Evolutionary conservation across 352 stramenopile genomes (phyloP).

Genomic region (Globisporangium splendens): DNA sequence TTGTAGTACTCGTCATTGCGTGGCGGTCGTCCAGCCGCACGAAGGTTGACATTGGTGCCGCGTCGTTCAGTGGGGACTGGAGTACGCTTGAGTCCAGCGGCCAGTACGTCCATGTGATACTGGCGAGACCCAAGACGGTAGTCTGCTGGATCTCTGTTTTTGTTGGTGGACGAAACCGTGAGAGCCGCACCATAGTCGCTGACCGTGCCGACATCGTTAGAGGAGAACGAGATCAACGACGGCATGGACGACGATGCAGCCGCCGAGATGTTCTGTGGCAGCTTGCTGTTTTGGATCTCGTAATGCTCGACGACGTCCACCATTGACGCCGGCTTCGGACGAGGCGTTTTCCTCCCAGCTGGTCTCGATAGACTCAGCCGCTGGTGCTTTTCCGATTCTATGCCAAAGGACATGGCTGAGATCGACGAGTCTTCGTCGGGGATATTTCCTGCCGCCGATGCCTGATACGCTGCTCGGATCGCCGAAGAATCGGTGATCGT

Average conservation of each 20-base stretch:
- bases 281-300: slow-evolving; percentile 24
- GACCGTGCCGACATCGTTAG: slow-evolving; percentile 32
- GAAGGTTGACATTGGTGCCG: slow-evolving; percentile 8
- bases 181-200: slow-evolving; percentile 20
- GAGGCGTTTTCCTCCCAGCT: slow-evolving; percentile 4
- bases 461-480: slow-evolving; percentile 25
- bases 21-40: slow-evolving; percentile 19
- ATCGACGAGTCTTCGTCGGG: slow-evolving; percentile 50
- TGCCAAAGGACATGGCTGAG: slow-evolving; percentile 51
- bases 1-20: slow-evolving; percentile 76
- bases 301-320: slow-evolving; percentile 64
- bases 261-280: slow-evolving; percentile 19
- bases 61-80: slow-evolving; percentile 14
- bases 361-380: slow-evolving; percentile 41
- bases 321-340: slow-evolving; percentile 28
- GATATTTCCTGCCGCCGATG: slow-evolving; percentile 39
- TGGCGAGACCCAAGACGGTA: slow-evolving; percentile 14
- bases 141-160: background rate
- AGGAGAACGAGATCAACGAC: slow-evolving; percentile 50
- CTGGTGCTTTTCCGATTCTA: slow-evolving; percentile 68
- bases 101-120: slow-evolving; percentile 14
- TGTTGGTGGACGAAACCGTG: slow-evolving; percentile 4
- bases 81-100: slow-evolving; percentile 15
- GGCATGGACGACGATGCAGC: slow-evolving; percentile 37
- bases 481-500: slow-evolving; percentile 21